Percentiles rank a stretch among this genome's conserved stretches.
phyloP scores from a whole-genome alignment of 169 alveolate species.

The Plasmodium berghei region DNA sequence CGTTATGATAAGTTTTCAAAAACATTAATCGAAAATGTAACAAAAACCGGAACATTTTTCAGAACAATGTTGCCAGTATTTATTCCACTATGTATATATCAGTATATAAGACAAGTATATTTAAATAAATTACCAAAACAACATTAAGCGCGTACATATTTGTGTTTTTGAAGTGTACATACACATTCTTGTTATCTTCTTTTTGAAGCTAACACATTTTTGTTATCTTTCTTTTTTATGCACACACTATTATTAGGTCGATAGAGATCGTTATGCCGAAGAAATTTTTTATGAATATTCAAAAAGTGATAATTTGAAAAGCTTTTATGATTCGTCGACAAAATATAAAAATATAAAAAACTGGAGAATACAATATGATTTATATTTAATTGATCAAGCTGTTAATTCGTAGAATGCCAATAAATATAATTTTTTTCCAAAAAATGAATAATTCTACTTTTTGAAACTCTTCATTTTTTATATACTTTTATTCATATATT shows the following conservation, averaged over 20 bases:
- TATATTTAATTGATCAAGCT: slow-evolving; percentile 82
- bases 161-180: too few relatives aligned
- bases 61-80: slow-evolving; percentile 80
- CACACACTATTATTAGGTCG: slow-evolving; percentile 51
- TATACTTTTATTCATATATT: too few relatives aligned
- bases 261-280: slow-evolving; percentile 81
- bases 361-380: slow-evolving; percentile 84
- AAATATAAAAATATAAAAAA: slow-evolving; percentile 75
- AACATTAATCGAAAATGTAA: slow-evolving; percentile 58
- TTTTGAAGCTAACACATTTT: too few relatives aligned
- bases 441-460: too few relatives aligned
- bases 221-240: too few relatives aligned
- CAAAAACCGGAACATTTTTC: slow-evolving; percentile 82
- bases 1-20: slow-evolving; percentile 73
- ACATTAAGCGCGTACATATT: not conserved
- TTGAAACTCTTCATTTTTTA: too few relatives aligned
- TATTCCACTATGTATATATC: slow-evolving; percentile 88
- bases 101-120: slow-evolving; percentile 87
- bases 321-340: slow-evolving; percentile 78
- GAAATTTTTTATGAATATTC: slow-evolving; percentile 82
- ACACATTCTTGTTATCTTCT: too few relatives aligned
- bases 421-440: too few relatives aligned
- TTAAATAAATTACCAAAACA: not conserved
- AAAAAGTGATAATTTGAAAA: slow-evolving; percentile 41
- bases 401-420: slow-evolving; percentile 73